These are phyloP conservation scores for Oryza glumipatula DNA, from an alignment of 176 grass and related monocot species.

Conservation along the genomic window DNA sequence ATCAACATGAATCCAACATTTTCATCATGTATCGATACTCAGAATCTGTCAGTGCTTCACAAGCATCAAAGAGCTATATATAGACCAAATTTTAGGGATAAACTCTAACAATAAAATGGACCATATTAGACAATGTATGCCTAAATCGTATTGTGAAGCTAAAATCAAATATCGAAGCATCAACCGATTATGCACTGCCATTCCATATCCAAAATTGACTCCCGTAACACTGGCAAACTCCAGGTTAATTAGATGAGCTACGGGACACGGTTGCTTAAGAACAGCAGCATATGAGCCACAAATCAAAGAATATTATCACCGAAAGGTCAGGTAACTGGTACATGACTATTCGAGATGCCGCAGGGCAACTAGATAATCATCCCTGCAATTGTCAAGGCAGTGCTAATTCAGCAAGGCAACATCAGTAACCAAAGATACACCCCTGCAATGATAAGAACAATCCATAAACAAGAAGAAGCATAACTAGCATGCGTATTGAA, in stretches of 20 bases:
- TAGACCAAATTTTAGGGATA: background rate
- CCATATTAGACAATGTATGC: background rate
- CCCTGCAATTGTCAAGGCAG: background rate
- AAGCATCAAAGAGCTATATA: background rate
- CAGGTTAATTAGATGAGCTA: constrained; percentile 4
- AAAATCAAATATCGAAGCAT: background rate
- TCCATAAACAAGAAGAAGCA: background rate
- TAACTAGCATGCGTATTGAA: constrained; percentile 7
- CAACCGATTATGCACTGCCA: background rate
- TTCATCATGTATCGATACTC: background rate
- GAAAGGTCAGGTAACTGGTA: background rate
- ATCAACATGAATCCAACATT: background rate
- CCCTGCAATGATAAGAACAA: background rate
- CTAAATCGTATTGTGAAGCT: constrained; percentile 1
- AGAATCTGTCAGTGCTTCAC: background rate
- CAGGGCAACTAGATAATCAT: background rate
- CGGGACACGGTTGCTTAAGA: background rate
- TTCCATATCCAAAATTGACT: background rate
- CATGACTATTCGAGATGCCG: background rate
- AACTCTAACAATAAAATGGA: background rate
- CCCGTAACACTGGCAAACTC: background rate
- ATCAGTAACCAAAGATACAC: background rate
- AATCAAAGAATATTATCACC: no score
- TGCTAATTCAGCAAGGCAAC: background rate
- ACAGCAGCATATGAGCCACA: background rate